These are phyloP conservation scores for Coniella lustricola DNA, from an alignment of 2,329 filamentous ascomycete genomes.

Conservation along the genomic window DNA sequence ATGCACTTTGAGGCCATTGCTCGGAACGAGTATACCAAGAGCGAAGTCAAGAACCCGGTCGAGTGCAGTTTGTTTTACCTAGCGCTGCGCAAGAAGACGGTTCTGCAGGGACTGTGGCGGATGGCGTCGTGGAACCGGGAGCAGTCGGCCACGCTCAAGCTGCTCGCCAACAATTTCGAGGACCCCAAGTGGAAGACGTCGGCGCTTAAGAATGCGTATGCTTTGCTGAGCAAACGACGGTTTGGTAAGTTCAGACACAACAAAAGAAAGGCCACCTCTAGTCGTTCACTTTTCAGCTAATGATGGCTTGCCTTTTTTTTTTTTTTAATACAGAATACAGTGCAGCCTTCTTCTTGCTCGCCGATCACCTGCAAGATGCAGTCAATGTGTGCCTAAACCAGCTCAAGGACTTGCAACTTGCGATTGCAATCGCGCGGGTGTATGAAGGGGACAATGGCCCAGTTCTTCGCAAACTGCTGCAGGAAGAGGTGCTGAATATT, in stretches of 20 bases:
- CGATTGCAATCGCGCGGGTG: slow-evolving; percentile 77
- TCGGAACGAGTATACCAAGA: slow-evolving; percentile 85
- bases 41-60: slow-evolving; percentile 79
- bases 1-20: slow-evolving; percentile 84
- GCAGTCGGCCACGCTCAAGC: slow-evolving; percentile 68
- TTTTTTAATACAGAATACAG: slow-evolving; percentile 70
- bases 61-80: slow-evolving; percentile 90
- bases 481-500: slow-evolving; percentile 69
- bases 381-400: slow-evolving; percentile 82
- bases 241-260: slow-evolving; percentile 60
- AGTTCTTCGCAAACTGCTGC: slow-evolving; percentile 64
- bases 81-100: slow-evolving; percentile 81
- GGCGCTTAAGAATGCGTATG: slow-evolving; percentile 94
- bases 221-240: slow-evolving; percentile 79
- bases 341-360: slow-evolving; percentile 90
- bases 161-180: slow-evolving; percentile 86
- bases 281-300: too few species aligned
- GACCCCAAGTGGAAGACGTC: slow-evolving; percentile 82
- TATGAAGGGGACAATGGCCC: slow-evolving; percentile 81
- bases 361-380: slow-evolving; percentile 76
- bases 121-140: slow-evolving; percentile 89
- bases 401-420: slow-evolving; percentile 81
- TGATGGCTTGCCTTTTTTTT: slow-evolving; percentile 21
- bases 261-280: too few species aligned
- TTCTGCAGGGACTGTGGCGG: slow-evolving; percentile 86